Evolutionary conservation across 257 asterid genomes (phyloP).

Genomic region (Forsythia suspensa): DNA sequence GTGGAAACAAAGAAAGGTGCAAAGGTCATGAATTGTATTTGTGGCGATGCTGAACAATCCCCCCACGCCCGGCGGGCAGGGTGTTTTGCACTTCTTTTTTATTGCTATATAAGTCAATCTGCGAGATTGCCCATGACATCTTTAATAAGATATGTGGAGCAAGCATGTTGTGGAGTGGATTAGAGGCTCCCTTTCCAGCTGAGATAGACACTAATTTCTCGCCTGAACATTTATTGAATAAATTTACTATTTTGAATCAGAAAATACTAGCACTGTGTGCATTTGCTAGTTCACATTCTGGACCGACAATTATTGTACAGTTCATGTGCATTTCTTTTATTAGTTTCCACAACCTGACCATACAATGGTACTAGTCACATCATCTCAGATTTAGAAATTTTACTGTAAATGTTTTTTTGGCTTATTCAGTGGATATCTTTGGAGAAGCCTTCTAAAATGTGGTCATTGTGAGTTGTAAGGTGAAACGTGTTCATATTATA

Average conservation of each 20-base stretch:
- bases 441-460: conserved; percentile 9
- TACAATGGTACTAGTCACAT: not conserved
- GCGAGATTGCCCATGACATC: no score
- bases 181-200: no score
- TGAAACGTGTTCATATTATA: not conserved
- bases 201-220: no score
- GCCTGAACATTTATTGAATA: no score
- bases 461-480: not conserved
- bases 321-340: conserved; percentile 8
- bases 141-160: no score
- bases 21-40: no score
- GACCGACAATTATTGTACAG: not conserved
- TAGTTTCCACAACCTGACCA: not conserved
- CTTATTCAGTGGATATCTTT: conserved; percentile 15
- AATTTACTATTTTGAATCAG: not conserved
- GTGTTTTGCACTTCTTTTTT: no score
- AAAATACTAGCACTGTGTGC: not conserved
- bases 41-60: no score
- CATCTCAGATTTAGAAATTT: conserved; percentile 6
- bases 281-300: not conserved
- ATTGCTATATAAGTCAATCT: no score
- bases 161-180: no score
- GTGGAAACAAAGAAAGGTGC: not conserved
- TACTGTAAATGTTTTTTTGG: conserved; percentile 13
- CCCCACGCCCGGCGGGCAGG: no score